Conservation (phyloP, 2,329 filamentous ascomycete species). For the Magnaporthiopsis rhizophila region DNA sequence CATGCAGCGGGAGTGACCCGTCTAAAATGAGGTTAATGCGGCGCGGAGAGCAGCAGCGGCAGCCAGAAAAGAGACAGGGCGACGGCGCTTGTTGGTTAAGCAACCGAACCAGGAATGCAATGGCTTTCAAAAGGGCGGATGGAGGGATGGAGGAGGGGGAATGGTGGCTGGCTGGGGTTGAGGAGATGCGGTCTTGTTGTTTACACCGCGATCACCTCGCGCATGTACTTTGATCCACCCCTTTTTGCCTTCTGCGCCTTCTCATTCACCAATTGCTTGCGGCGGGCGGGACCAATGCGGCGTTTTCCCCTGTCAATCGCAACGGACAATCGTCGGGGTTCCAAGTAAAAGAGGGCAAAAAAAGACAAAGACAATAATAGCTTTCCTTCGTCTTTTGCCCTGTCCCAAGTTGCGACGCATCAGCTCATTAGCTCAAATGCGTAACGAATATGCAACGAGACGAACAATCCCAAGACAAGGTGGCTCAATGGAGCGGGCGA, state of each 20-base stretch:
- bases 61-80: no score
- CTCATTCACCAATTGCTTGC: no score
- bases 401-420: no score
- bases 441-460: background rate
- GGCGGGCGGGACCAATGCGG: no score
- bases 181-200: background rate
- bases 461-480: background rate
- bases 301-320: no score
- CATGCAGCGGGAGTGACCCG: background rate
- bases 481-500: background rate
- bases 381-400: no score
- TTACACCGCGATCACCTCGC: background rate
- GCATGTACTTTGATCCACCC: background rate
- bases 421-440: no score
- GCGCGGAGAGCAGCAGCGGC: background rate
- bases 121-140: background rate
- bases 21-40: background rate
- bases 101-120: background rate
- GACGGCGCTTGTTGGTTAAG: background rate
- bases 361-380: no score
- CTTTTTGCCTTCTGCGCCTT: background rate
- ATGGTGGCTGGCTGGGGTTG: background rate
- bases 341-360: no score
- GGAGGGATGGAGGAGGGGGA: background rate
- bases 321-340: no score